Conservation (phyloP, 2,329 filamentous ascomycete genomes). For the Colletotrichum brevisporum region DNA sequence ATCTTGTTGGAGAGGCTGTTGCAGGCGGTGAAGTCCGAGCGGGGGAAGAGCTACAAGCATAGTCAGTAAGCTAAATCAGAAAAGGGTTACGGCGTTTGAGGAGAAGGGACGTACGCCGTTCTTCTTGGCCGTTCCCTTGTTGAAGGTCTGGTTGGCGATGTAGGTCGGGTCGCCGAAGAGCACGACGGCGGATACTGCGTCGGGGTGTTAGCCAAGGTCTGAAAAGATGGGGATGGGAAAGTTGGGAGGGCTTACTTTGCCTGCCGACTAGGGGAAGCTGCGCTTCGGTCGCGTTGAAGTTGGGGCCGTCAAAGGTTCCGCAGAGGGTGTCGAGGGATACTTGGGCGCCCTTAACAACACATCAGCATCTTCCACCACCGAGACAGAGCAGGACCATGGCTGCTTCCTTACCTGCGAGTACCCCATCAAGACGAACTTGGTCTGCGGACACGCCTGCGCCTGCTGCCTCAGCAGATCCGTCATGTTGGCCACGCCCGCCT, state of each 20-base stretch:
- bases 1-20: slow-evolving; percentile 5
- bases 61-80: too few relatives aligned
- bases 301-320: slow-evolving; percentile 48
- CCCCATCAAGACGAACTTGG: slow-evolving; percentile 57
- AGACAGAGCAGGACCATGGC: too few relatives aligned
- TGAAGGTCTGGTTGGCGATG: slow-evolving; percentile 52
- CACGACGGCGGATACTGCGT: slow-evolving; percentile 56
- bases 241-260: slow-evolving; percentile 48
- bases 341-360: slow-evolving; percentile 53
- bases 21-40: slow-evolving; percentile 25
- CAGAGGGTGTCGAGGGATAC: slow-evolving; percentile 55
- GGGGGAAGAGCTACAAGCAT: slow-evolving; percentile 29
- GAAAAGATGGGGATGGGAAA: too few relatives aligned
- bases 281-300: slow-evolving; percentile 45
- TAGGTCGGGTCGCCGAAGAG: slow-evolving; percentile 59
- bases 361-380: neutral
- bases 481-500: slow-evolving; percentile 50
- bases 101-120: slow-evolving; percentile 52
- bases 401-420: slow-evolving; percentile 55
- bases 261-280: slow-evolving; percentile 47
- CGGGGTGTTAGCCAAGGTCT: too few relatives aligned
- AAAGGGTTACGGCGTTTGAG: too few relatives aligned
- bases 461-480: slow-evolving; percentile 50
- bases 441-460: slow-evolving; percentile 51
- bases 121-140: slow-evolving; percentile 52